Percentiles rank a stretch among this genome's conserved stretches.
Evolutionary conservation across 2,329 filamentous ascomycete genomes (phyloP).

Genomic region (Diaporthe citrichinensis): DNA sequence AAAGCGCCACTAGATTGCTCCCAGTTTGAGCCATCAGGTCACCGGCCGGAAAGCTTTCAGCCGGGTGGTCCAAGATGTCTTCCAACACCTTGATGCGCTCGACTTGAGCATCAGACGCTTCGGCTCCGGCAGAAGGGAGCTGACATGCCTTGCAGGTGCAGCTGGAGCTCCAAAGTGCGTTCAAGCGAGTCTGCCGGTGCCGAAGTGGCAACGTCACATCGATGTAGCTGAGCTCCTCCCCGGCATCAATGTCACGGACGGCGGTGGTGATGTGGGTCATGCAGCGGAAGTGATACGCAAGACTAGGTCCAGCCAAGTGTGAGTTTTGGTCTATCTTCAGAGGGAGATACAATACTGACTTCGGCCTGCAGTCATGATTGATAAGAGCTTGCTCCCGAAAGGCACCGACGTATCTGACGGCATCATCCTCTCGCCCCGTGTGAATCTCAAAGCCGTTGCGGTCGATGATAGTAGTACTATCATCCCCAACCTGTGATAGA

Average conservation of each 20-base stretch:
- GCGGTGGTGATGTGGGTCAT: slow-evolving; percentile 55
- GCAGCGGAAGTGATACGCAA: slow-evolving; percentile 42
- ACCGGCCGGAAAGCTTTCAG: slow-evolving; percentile 1
- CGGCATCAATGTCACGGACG: slow-evolving; percentile 53
- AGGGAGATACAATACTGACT: slow-evolving; percentile 56
- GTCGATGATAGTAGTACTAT: background rate
- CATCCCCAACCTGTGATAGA: background rate
- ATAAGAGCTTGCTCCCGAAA: slow-evolving; percentile 47
- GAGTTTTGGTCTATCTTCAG: slow-evolving; percentile 29
- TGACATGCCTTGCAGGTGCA: slow-evolving; percentile 10
- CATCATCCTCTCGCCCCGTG: background rate
- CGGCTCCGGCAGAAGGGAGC: background rate
- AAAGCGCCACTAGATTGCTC: background rate
- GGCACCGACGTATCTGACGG: background rate
- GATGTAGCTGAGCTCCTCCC: slow-evolving; percentile 60
- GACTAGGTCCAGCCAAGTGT: background rate
- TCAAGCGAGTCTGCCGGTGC: background rate
- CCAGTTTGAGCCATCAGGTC: background rate
- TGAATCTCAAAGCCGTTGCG: slow-evolving; percentile 18
- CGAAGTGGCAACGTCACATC: slow-evolving; percentile 40
- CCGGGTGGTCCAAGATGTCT: background rate
- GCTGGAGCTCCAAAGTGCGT: slow-evolving; percentile 1
- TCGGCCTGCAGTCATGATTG: slow-evolving; percentile 60
- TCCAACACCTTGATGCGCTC: slow-evolving; percentile 8
- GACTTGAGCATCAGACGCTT: slow-evolving; percentile 5